Evolutionary conservation across 352 stramenopile genomes (phyloP).

Genomic region (Blastocystis sp.): DNA sequence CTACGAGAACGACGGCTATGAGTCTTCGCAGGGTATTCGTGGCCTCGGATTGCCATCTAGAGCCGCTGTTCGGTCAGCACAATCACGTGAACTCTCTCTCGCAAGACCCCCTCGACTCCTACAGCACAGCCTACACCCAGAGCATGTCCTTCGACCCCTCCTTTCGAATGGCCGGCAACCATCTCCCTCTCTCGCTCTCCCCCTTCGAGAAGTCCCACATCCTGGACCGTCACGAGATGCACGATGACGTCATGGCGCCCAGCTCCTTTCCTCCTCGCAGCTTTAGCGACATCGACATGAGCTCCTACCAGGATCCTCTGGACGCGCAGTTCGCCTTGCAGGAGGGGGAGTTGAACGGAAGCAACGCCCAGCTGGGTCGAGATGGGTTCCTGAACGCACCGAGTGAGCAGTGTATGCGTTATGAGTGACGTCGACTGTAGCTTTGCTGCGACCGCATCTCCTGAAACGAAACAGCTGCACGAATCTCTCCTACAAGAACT

Average conservation of each 20-base stretch:
- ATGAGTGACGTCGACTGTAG: background rate
- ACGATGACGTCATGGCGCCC: background rate
- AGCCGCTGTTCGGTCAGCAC: background rate
- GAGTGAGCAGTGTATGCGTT: background rate
- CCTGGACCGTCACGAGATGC: background rate
- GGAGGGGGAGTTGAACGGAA: background rate
- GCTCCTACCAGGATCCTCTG: background rate
- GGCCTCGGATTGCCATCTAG: background rate
- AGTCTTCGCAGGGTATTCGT: background rate
- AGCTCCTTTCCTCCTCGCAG: background rate
- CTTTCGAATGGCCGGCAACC: background rate
- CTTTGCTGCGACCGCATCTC: background rate
- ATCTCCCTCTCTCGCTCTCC: background rate
- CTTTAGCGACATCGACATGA: constrained; percentile 44
- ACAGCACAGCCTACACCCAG: too few species aligned
- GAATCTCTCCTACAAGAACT: too few species aligned
- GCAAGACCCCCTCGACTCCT: background rate
- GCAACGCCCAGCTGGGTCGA: background rate
- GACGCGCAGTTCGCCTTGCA: background rate
- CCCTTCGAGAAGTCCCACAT: background rate
- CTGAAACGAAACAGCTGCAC: too few species aligned
- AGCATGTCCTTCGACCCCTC: background rate
- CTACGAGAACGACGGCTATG: background rate
- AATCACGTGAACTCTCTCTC: background rate
- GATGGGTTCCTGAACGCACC: background rate